These are phyloP conservation scores for Tulasnella sp. DNA, from an alignment of 768 basidiomycete genomes.

Conservation along the genomic window DNA sequence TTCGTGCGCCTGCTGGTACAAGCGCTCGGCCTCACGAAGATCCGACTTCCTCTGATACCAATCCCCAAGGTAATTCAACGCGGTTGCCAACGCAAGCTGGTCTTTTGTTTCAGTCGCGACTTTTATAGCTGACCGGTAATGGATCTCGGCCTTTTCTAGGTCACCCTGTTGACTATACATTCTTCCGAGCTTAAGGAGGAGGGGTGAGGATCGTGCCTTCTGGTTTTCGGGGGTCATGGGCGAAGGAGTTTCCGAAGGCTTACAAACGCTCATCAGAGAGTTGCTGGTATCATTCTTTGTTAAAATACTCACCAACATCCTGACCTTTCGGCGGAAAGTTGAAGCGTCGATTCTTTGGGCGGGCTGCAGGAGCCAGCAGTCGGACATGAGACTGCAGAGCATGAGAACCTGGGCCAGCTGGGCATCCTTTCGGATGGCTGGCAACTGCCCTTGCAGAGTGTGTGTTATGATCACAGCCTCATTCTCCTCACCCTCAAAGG, in stretches of 20 bases:
- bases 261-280: not conserved
- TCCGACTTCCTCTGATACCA: too few relatives aligned
- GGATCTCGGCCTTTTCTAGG: not conserved
- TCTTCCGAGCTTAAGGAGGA: not conserved
- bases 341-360: not conserved
- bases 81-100: not conserved
- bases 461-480: not conserved
- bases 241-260: not conserved
- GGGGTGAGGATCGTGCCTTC: not conserved
- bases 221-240: not conserved
- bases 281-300: not conserved
- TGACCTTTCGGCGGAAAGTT: not conserved
- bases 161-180: not conserved
- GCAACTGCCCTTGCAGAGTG: not conserved
- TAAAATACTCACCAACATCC: not conserved
- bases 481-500: too few relatives aligned
- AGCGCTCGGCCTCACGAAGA: too few relatives aligned
- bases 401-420: too few relatives aligned
- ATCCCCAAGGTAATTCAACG: too few relatives aligned
- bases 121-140: not conserved
- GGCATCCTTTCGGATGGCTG: not conserved
- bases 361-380: too few relatives aligned
- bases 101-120: not conserved
- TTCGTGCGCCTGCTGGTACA: too few relatives aligned
- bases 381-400: too few relatives aligned